These are phyloP conservation scores for Cudoniella acicularis DNA, from an alignment of 495 filamentous ascomycete species.

Conservation along the genomic window DNA sequence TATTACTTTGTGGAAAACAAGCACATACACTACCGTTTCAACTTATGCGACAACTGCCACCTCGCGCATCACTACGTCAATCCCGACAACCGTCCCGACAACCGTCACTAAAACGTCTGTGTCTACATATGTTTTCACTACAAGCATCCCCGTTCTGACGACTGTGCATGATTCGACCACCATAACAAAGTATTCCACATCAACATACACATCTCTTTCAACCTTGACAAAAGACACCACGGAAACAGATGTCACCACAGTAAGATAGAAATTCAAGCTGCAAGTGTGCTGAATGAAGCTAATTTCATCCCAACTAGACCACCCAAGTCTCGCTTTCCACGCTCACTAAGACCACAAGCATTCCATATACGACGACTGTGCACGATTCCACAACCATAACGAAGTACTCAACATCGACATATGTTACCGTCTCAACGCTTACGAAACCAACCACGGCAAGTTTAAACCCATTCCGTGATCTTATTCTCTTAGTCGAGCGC, in stretches of 20 bases:
- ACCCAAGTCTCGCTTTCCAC: background rate
- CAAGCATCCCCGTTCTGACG: background rate
- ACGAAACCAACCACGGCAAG: background rate
- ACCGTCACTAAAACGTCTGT: background rate
- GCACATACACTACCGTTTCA: slow-evolving; percentile 26
- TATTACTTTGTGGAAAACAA: slow-evolving; percentile 27
- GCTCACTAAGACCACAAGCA: background rate
- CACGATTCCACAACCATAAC: background rate
- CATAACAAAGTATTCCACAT: background rate
- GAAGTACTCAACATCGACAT: background rate
- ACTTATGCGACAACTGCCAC: slow-evolving; percentile 9
- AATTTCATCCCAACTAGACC: background rate
- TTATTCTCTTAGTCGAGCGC: no score
- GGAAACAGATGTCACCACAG: background rate
- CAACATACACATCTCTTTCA: background rate
- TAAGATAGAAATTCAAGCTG: no score
- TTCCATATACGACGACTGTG: background rate
- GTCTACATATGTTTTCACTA: background rate
- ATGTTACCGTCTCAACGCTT: background rate
- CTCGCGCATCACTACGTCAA: background rate
- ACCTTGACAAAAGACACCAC: background rate
- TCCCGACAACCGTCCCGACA: background rate
- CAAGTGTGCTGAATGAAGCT: background rate
- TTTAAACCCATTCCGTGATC: no score
- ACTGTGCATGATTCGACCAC: background rate